Conservation (phyloP, 176 grass and related monocot species). For the Avena atlantica region DNA sequence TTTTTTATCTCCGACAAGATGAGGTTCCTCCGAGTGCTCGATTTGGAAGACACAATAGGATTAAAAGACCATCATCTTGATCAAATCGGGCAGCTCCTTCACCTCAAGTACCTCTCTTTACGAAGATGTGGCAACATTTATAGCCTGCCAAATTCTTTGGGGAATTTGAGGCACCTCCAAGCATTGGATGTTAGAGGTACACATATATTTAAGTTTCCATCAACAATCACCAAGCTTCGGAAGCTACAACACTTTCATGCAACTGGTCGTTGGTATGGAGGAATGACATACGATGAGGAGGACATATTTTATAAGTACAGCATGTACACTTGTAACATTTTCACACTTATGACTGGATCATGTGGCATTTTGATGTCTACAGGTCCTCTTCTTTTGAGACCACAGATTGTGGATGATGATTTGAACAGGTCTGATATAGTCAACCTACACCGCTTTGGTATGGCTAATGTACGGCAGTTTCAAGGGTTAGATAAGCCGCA, state of each 20-base stretch:
- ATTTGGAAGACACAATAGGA: not conserved
- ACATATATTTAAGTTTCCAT: not conserved
- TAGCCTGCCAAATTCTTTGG: not conserved
- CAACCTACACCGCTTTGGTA: not conserved
- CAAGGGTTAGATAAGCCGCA: too few species aligned
- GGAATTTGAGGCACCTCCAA: slow-evolving; percentile 12
- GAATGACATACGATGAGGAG: not conserved
- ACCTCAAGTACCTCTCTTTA: slow-evolving; percentile 32
- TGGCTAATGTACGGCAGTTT: not conserved
- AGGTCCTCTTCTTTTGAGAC: not conserved
- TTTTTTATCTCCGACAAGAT: slow-evolving; percentile 7
- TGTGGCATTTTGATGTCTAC: not conserved
- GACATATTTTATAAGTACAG: not conserved
- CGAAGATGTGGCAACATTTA: rapidly evolving
- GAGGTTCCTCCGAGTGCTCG: slow-evolving; percentile 40
- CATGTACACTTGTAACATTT: too few species aligned
- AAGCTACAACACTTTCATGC: not conserved
- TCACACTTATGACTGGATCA: not conserved
- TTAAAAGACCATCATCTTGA: not conserved
- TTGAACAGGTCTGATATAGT: not conserved
- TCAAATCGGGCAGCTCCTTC: slow-evolving; percentile 27
- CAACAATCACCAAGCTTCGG: not conserved
- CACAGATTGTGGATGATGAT: not conserved
- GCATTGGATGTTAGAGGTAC: slow-evolving; percentile 4
- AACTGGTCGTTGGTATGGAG: not conserved